Percentiles rank a stretch among this genome's conserved stretches.
These are phyloP conservation scores for Solanum habrochaites DNA, from an alignment of 257 asterid genomes.

Conservation along the genomic window DNA sequence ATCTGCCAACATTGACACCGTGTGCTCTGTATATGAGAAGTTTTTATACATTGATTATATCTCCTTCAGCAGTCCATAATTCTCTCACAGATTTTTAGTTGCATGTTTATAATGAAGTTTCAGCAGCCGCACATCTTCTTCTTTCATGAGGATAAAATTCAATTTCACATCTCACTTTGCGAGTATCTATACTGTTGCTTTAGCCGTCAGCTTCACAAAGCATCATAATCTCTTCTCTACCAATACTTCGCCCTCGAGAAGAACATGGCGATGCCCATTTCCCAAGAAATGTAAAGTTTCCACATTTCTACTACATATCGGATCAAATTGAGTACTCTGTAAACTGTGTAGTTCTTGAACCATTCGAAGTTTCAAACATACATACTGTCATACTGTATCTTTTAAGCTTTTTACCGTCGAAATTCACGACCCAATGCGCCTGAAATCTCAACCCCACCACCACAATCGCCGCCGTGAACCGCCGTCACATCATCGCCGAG, in stretches of 20 bases:
- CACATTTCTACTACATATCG: neutral
- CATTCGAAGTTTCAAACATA: neutral
- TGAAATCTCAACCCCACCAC: conserved; percentile 11
- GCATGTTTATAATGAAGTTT: too few species aligned
- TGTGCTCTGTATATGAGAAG: too few species aligned
- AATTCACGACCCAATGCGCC: conserved; percentile 32
- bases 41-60: too few species aligned
- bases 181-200: neutral
- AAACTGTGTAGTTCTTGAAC: neutral
- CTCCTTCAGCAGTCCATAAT: too few species aligned
- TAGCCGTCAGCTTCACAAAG: neutral
- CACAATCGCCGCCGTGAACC: conserved; percentile 39
- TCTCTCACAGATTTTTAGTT: too few species aligned
- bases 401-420: neutral
- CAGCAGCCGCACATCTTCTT: too few species aligned
- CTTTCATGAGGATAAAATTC: neutral
- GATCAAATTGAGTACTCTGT: neutral
- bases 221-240: neutral
- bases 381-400: neutral
- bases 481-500: conserved; percentile 45
- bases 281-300: neutral
- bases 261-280: neutral
- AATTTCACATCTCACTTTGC: neutral
- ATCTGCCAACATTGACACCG: too few species aligned
- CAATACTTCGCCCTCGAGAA: neutral